Conservation (phyloP, 208 protist species). For the Dictyostelium gargantuum region DNA sequence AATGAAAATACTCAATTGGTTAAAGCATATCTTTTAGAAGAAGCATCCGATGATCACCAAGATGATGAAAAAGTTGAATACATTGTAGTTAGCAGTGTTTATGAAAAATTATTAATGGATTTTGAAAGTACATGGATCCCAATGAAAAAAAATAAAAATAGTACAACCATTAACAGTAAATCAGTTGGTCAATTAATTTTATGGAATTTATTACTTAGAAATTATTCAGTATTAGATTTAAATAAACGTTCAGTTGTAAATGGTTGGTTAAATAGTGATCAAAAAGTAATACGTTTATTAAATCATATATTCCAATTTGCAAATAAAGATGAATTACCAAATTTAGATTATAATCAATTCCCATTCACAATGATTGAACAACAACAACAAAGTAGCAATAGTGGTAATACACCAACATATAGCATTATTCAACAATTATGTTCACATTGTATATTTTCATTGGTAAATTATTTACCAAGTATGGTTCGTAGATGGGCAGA, state of each 20-base stretch:
- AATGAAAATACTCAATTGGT: background rate
- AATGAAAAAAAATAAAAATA: background rate
- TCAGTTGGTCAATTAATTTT: background rate
- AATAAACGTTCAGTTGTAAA: background rate
- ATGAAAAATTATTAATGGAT: background rate
- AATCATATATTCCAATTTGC: background rate
- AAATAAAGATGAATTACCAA: background rate
- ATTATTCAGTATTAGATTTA: slow-evolving; percentile 37
- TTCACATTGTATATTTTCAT: background rate
- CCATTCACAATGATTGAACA: background rate
- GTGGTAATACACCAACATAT: no score
- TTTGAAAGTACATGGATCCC: slow-evolving; percentile 3
- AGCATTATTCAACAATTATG: background rate
- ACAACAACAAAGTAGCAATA: background rate
- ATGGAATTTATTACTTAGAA: slow-evolving; percentile 41
- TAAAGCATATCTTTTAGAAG: background rate
- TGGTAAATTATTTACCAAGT: slow-evolving; percentile 32
- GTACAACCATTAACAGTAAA: background rate
- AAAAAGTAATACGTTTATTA: background rate
- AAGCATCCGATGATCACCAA: background rate
- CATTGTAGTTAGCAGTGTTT: background rate
- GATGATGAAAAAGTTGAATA: background rate
- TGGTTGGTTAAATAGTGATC: slow-evolving; percentile 9
- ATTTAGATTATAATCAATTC: background rate
- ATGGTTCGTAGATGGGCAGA: slow-evolving; percentile 20